Conservation (phyloP, 345 rosid genomes). For the Eucalyptus erythrocorys region DNA sequence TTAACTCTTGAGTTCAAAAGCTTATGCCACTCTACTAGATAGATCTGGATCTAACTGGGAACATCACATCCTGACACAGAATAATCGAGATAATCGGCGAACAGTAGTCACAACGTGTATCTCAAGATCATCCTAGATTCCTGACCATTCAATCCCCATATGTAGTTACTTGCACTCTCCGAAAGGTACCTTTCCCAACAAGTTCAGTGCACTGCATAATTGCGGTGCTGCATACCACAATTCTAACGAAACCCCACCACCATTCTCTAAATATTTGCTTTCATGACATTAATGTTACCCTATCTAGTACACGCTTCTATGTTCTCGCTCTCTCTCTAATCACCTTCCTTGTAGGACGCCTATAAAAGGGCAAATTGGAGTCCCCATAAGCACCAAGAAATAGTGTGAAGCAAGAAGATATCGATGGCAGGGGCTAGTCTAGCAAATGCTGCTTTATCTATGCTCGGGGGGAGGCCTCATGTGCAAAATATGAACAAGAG, state of each 20-base stretch:
- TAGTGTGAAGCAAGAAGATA: not conserved
- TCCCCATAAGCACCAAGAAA: not conserved
- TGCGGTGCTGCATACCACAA: not conserved
- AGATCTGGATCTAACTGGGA: not conserved
- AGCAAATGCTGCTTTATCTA: not conserved
- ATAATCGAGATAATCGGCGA: not conserved
- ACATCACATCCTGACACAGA: not conserved
- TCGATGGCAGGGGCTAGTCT: slow-evolving; percentile 5
- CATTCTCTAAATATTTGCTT: not conserved
- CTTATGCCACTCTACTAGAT: not conserved
- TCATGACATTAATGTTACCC: slow-evolving; percentile 13
- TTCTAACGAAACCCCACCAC: not conserved
- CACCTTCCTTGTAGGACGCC: not conserved
- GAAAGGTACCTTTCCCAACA: not conserved
- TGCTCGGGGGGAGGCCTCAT: not conserved
- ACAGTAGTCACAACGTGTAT: not conserved
- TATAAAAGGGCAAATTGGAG: not conserved
- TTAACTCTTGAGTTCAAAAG: not conserved
- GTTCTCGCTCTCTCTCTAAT: not conserved
- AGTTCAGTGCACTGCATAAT: not conserved
- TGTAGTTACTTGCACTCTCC: not conserved
- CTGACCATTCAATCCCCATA: not conserved
- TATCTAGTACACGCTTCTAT: not conserved
- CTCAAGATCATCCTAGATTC: not conserved
- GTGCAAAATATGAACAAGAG: not conserved